A percentile compares a stretch with the other conserved stretches of the same genome.
Conservation (phyloP, 768 basidiomycete species). For the Clathrus columnatus region DNA sequence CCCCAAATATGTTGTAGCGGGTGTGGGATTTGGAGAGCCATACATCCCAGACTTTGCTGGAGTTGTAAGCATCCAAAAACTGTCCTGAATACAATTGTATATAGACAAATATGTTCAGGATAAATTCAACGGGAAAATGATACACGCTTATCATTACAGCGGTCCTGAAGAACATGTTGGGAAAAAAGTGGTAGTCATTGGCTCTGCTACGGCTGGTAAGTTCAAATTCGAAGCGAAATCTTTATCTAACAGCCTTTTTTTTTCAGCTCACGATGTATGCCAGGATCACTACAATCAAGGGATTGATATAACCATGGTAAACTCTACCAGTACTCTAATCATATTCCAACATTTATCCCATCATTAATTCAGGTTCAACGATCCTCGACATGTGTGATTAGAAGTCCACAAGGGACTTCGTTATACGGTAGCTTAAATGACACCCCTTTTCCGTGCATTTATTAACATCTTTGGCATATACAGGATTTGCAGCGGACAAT, state of each 20-base stretch:
- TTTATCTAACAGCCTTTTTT: background rate
- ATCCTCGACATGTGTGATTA: slow-evolving; percentile 22
- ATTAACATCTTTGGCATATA: background rate
- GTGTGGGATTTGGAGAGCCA: background rate
- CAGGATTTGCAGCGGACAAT: slow-evolving; percentile 35
- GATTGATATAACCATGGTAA: background rate
- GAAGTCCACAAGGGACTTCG: background rate
- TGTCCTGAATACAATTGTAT: too few relatives aligned
- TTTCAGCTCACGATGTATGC: slow-evolving; percentile 28
- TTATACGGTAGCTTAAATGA: background rate
- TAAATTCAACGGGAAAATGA: background rate
- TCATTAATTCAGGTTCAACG: slow-evolving; percentile 32
- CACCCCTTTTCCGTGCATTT: background rate
- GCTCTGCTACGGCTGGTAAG: background rate
- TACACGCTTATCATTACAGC: background rate
- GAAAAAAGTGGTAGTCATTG: background rate
- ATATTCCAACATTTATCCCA: slow-evolving; percentile 20
- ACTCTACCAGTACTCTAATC: background rate
- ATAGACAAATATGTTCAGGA: too few relatives aligned
- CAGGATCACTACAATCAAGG: slow-evolving; percentile 21
- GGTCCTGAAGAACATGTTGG: background rate
- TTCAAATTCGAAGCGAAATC: background rate
- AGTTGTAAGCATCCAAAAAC: too few relatives aligned
- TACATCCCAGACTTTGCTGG: background rate
- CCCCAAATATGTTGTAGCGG: background rate